Percentiles rank a stretch among this genome's conserved stretches.
These are phyloP conservation scores for Fonsecaea erecta DNA, from an alignment of 2,329 filamentous ascomycete species.

Conservation along the genomic window DNA sequence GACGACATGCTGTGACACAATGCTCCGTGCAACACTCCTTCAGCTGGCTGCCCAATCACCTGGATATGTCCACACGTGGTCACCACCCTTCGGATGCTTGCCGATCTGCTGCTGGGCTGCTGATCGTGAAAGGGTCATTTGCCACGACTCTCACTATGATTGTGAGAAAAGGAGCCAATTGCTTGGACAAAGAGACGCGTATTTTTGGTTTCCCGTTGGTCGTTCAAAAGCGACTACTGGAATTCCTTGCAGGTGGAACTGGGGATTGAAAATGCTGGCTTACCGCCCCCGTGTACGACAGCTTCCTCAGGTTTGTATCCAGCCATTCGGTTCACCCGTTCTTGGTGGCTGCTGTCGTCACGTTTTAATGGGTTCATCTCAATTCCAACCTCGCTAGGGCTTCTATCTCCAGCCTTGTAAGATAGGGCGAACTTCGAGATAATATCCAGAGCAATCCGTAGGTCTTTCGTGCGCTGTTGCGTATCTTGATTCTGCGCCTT, in stretches of 20 bases:
- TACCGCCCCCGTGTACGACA: neutral
- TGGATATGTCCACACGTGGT: slow-evolving; percentile 11
- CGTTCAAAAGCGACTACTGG: neutral
- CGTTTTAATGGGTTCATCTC: neutral
- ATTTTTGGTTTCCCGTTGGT: neutral
- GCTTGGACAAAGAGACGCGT: neutral
- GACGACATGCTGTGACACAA: neutral
- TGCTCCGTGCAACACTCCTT: neutral
- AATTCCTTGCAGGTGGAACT: neutral
- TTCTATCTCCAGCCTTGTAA: neutral
- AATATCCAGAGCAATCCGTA: neutral
- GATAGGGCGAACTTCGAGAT: neutral
- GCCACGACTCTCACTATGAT: neutral
- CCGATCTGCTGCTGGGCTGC: slow-evolving; percentile 11
- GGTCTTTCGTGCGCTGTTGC: neutral
- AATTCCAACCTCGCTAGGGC: neutral
- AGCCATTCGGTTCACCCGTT: neutral
- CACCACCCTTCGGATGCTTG: slow-evolving; percentile 11
- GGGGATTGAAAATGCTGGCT: neutral
- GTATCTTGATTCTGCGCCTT: neutral
- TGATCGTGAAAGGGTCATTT: slow-evolving; percentile 1
- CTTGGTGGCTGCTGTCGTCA: neutral
- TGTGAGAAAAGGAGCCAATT: neutral
- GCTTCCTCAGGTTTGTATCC: neutral
- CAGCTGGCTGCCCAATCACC: slow-evolving; percentile 1